Evolutionary conservation across 2,329 filamentous ascomycete genomes (phyloP), one percentile per base, ranked within the genome.

Genomic region (Lecanicillium sp.): DNA sequence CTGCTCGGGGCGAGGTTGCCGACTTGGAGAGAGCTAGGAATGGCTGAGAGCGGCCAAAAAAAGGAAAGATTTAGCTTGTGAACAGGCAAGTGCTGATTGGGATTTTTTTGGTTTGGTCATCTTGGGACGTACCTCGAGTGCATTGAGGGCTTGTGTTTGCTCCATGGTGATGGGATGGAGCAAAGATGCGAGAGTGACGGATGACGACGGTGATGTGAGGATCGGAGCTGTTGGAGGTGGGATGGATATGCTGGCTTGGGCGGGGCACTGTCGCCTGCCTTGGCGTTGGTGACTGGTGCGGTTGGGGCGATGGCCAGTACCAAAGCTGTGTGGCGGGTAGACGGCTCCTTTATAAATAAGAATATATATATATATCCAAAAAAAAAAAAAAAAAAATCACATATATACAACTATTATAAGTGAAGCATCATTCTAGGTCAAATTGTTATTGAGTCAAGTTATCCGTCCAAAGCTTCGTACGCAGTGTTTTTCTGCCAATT

Each of bases 1-100:
- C 83, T 42, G 88, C 86, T 50, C 85, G 82, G 29, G 87, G 82
- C 9, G 88, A 87, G 6, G 78, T 85, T 45, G 86, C 87, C 9
- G 87, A 85, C 58, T 89, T 92, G 54, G 84, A 83, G 47, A 95
- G 83, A 37, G 84, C 83, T 43, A 98, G 69, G 66, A 90, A 96
- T n/a, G 89, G 88, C 71, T 95, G 69, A 9, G 72, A 67, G 27
- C 65, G 67, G 49, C 8, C 6, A 22, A 14, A 28, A n/a, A 12
- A 27, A 16, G 70, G 32, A 18, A 12, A 9, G n/a, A 9, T 4
- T 39, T 33, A 25, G 22, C 22, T 25, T 7, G 4, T 16, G 20
- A 16, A 2, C 19, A 2, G 4, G 11, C 17, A 4, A 28, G 8
- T 8, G 25, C 13, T 28, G 25, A 28, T 28, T 28, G 25, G 8